Evolutionary conservation across 495 filamentous ascomycete species (phyloP).

Genomic region (Evernia prunastri): DNA sequence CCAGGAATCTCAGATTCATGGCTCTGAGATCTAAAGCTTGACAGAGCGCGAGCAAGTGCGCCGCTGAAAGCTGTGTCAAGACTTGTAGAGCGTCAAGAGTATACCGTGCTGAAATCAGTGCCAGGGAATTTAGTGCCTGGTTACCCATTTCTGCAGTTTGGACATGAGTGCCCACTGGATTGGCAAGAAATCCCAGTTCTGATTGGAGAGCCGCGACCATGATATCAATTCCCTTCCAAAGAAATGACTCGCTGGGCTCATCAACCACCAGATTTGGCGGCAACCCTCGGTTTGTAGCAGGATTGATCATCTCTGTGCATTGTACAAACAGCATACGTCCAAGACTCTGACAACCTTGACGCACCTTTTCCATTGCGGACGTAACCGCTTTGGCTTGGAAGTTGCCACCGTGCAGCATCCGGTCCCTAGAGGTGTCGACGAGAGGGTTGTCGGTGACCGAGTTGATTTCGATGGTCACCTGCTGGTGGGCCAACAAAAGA

Average conservation of each 20-base stretch:
- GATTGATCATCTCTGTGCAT: slow-evolving; percentile 52
- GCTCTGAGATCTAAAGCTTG: too few species aligned
- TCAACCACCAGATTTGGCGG: slow-evolving; percentile 52
- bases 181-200: slow-evolving; percentile 49
- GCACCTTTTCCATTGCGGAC: slow-evolving; percentile 55
- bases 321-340: slow-evolving; percentile 54
- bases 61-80: slow-evolving; percentile 45
- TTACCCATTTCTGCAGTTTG: slow-evolving; percentile 56
- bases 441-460: slow-evolving; percentile 60
- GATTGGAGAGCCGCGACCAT: slow-evolving; percentile 55
- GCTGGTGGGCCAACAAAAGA: slow-evolving; percentile 45
- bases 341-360: slow-evolving; percentile 44
- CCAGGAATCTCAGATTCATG: too few species aligned
- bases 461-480: slow-evolving; percentile 52
- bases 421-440: slow-evolving; percentile 34
- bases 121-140: slow-evolving; percentile 55
- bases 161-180: slow-evolving; percentile 50
- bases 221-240: slow-evolving; percentile 54
- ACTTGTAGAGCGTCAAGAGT: slow-evolving; percentile 49
- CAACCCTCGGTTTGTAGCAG: slow-evolving; percentile 45
- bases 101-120: slow-evolving; percentile 51
- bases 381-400: slow-evolving; percentile 56
- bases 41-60: slow-evolving; percentile 46
- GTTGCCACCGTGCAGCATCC: slow-evolving; percentile 52
- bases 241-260: slow-evolving; percentile 49